These are phyloP conservation scores for Bacterosira constricta DNA, from an alignment of 108 stramenopile species.

Conservation along the genomic window DNA sequence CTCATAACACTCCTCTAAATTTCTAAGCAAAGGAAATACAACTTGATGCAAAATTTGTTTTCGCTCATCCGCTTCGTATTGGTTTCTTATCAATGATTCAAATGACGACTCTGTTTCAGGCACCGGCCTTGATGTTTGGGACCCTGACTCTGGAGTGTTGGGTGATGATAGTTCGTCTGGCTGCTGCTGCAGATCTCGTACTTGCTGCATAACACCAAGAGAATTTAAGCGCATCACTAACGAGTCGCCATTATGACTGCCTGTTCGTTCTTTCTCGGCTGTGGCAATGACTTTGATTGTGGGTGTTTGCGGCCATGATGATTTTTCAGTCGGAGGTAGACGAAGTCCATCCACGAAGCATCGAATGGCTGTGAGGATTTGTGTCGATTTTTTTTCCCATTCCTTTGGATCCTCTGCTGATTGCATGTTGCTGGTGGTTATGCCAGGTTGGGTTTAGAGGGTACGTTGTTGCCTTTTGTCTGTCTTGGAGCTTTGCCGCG, in stretches of 20 bases:
- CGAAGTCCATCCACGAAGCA: constrained; percentile 42
- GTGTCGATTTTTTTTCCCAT: constrained; percentile 32
- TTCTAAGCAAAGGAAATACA: constrained; percentile 34
- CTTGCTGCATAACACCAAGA: constrained; percentile 18
- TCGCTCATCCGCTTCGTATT: constrained; percentile 31
- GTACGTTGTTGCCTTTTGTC: too few relatives aligned
- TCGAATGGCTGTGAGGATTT: constrained; percentile 32
- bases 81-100: constrained; percentile 4
- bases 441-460: not conserved
- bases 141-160: not conserved
- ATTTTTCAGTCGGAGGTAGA: constrained; percentile 11
- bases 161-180: not conserved
- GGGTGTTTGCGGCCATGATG: not conserved
- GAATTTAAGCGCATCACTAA: constrained; percentile 30
- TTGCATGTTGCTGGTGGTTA: not conserved
- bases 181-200: not conserved
- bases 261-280: not conserved
- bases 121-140: too few relatives aligned
- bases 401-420: constrained; percentile 1
- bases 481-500: too few relatives aligned
- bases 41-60: constrained; percentile 32
- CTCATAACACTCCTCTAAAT: constrained; percentile 33
- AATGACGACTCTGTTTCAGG: not conserved
- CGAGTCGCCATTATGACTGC: constrained; percentile 9
- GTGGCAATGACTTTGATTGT: not conserved